Evolutionary conservation across 352 stramenopile species (phyloP).

Genomic region (Phytopythium sindhum): DNA sequence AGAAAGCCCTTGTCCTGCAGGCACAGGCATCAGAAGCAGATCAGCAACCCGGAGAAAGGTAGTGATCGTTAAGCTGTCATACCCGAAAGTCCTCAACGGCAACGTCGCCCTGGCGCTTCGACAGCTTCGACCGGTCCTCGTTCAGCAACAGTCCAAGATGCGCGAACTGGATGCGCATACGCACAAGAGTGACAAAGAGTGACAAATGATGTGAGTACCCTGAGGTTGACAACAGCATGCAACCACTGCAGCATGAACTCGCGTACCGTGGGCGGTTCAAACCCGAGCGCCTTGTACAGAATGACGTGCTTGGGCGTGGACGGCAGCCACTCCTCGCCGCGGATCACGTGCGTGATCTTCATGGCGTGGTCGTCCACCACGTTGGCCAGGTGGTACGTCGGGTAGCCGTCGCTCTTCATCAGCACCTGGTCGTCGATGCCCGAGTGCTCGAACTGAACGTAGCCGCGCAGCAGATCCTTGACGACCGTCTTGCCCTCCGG

Average conservation of each 20-base stretch:
- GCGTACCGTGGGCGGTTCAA: conserved; percentile 54
- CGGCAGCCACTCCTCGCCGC: conserved; percentile 93
- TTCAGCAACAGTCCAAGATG: conserved; percentile 95
- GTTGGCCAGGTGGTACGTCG: conserved; percentile 92
- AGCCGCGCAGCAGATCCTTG: conserved; percentile 95
- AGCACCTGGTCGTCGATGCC: conserved; percentile 90
- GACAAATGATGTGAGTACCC: background rate
- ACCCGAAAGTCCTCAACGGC: conserved; percentile 96
- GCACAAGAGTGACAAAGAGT: background rate
- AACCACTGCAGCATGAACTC: background rate
- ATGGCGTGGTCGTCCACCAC: conserved; percentile 97
- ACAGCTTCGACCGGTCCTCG: conserved; percentile 97
- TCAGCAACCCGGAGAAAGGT: background rate
- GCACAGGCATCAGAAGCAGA: background rate
- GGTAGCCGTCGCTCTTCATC: conserved; percentile 93
- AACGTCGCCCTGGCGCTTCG: conserved; percentile 97
- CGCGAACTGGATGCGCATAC: conserved; percentile 50
- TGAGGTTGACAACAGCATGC: background rate
- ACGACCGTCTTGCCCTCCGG: conserved; percentile 90
- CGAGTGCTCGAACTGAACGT: conserved; percentile 88
- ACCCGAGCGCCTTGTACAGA: conserved; percentile 88
- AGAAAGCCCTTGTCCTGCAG: conserved; percentile 93
- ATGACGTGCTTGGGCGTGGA: conserved; percentile 91
- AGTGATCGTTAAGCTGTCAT: conserved; percentile 9
- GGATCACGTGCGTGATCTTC: conserved; percentile 97